Evolutionary conservation across 2,329 filamentous ascomycete species (phyloP).

Genomic region (Aspergillus calidoustus): DNA sequence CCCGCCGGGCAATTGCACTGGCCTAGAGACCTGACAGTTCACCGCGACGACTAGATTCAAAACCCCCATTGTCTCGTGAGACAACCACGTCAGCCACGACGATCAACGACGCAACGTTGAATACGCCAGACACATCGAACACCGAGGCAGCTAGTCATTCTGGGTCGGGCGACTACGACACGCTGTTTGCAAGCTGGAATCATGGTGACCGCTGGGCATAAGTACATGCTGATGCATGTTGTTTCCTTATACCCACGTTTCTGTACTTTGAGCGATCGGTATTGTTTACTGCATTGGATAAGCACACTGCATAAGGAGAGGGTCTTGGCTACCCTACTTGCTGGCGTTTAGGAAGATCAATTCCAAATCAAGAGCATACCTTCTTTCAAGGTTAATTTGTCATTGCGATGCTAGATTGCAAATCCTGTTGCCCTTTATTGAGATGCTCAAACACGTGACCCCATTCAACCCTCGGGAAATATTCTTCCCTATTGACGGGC

Average conservation of each 20-base stretch:
- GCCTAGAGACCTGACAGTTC: slow-evolving; percentile 13
- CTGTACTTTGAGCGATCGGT: background rate
- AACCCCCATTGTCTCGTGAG: background rate
- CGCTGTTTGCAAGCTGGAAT: slow-evolving; percentile 23
- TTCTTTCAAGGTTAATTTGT: background rate
- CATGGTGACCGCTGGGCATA: slow-evolving; percentile 28
- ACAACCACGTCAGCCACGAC: background rate
- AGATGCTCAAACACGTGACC: slow-evolving; percentile 21
- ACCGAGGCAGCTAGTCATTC: background rate
- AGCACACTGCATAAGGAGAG: background rate
- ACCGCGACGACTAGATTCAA: slow-evolving; percentile 10
- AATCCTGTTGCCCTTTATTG: slow-evolving; percentile 1
- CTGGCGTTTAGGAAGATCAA: background rate
- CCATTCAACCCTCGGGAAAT: slow-evolving; percentile 12
- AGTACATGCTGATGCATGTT: slow-evolving; percentile 4
- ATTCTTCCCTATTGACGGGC: slow-evolving; percentile 22
- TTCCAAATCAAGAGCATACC: background rate
- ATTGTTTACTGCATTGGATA: background rate
- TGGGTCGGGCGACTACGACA: slow-evolving; percentile 14
- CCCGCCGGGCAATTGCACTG: slow-evolving; percentile 15
- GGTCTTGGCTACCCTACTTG: background rate
- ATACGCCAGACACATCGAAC: background rate
- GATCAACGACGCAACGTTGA: slow-evolving; percentile 2
- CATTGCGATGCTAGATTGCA: background rate
- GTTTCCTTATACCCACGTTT: slow-evolving; percentile 20